Evolutionary conservation across 495 filamentous ascomycete genomes (phyloP).

Genomic region (Aspergillus sclerotiicarbonarius): DNA sequence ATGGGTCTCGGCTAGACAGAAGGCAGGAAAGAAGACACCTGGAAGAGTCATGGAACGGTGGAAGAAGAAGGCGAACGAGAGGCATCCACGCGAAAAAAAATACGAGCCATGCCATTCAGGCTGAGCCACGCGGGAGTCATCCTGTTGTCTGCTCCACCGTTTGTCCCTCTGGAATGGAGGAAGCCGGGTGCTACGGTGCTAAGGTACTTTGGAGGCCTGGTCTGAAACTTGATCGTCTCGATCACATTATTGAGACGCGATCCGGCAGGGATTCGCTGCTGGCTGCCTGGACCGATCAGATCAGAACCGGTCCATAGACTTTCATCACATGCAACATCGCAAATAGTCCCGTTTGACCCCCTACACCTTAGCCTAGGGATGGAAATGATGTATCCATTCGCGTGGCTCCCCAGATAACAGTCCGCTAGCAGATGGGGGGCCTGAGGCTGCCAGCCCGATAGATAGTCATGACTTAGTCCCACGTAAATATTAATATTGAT

Average conservation of each 20-base stretch:
- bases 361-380: too few species aligned
- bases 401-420: background rate
- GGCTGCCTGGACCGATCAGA: constrained; percentile 9
- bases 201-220: background rate
- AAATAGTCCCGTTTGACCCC: constrained; percentile 10
- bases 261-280: background rate
- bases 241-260: constrained; percentile 3
- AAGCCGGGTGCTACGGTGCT: background rate
- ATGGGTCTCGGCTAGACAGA: constrained; percentile 32
- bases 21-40: constrained; percentile 24
- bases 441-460: background rate
- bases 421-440: background rate
- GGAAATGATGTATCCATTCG: constrained; percentile 5
- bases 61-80: background rate
- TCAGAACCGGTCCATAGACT: constrained; percentile 3
- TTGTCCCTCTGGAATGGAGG: background rate
- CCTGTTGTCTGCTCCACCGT: background rate
- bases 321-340: constrained; percentile 17
- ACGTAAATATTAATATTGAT: constrained; percentile 11
- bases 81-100: constrained; percentile 3
- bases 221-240: background rate
- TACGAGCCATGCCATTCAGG: constrained; percentile 6
- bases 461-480: background rate
- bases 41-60: constrained; percentile 28
- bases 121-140: constrained; percentile 18